Percentiles rank a stretch among this genome's conserved stretches.
phyloP scores from a whole-genome alignment of 1,139 yeast genomes.

The Pichia sp. region DNA sequence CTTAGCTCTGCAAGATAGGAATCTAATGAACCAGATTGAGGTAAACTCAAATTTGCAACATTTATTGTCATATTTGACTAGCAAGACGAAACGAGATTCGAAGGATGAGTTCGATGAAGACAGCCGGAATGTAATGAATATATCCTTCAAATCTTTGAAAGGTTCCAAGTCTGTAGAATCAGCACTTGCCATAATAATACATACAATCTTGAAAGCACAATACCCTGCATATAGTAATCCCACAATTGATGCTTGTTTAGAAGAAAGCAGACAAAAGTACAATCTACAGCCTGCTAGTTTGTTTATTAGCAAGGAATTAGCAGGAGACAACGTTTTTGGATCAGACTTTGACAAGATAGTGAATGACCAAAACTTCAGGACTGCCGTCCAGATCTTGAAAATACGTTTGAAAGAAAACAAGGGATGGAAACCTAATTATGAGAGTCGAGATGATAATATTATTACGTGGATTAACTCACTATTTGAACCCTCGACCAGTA shows the following conservation, averaged over 20 bases:
- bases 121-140: not conserved
- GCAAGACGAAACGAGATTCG: not conserved
- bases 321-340: constrained; percentile 12
- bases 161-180: constrained; percentile 23
- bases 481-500: constrained; percentile 23
- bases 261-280: not conserved
- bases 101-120: not conserved
- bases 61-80: constrained; percentile 10
- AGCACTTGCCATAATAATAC: constrained; percentile 23
- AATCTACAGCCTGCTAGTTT: constrained; percentile 12
- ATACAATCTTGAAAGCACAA: constrained; percentile 55
- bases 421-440: constrained; percentile 21
- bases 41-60: constrained; percentile 14
- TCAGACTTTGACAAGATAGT: constrained; percentile 9
- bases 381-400: constrained; percentile 22
- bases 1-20: not conserved
- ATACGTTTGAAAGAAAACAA: constrained; percentile 20
- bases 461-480: constrained; percentile 31
- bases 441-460: constrained; percentile 23
- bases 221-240: constrained; percentile 38
- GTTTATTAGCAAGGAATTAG: constrained; percentile 12
- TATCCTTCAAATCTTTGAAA: not conserved
- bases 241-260: constrained; percentile 10
- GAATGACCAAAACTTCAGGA: constrained; percentile 14
- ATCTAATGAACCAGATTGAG: constrained; percentile 5